Conservation (phyloP, 441 rosid genomes). For the Eruca vesicaria region DNA sequence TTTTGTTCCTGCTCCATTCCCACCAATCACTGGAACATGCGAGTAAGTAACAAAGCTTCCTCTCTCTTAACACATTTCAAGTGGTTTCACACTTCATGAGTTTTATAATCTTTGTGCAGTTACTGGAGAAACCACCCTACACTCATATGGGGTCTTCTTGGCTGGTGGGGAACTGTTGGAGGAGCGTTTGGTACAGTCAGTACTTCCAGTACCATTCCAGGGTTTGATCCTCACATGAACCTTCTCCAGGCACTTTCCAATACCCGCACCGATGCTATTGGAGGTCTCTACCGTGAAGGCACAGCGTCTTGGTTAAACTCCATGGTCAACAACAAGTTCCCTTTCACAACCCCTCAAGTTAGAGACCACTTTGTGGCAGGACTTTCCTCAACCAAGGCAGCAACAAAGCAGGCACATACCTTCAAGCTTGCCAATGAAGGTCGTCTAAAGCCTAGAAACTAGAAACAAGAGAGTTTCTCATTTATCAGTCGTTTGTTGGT, state of each 20-base stretch:
- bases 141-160: conserved; percentile 61
- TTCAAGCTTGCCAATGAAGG: conserved; percentile 83
- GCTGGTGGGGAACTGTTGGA: conserved; percentile 70
- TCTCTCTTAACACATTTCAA: neutral
- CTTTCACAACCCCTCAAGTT: conserved; percentile 59
- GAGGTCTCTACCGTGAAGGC: conserved; percentile 68
- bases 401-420: conserved; percentile 57
- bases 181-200: conserved; percentile 42
- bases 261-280: conserved; percentile 45
- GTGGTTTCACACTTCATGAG: neutral
- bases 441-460: conserved; percentile 48
- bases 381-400: conserved; percentile 52
- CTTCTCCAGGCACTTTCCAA: conserved; percentile 60
- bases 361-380: conserved; percentile 49
- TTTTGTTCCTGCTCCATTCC: conserved; percentile 45
- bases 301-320: conserved; percentile 71
- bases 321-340: conserved; percentile 50
- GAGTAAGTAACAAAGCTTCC: conserved; percentile 41
- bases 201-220: conserved; percentile 36
- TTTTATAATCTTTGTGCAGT: conserved; percentile 36
- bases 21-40: conserved; percentile 59
- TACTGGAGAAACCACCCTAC: conserved; percentile 74
- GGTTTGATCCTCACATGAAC: conserved; percentile 51
- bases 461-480: conserved; percentile 9
- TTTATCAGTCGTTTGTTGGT: conserved; percentile 25